These are phyloP conservation scores for Phyllosticta citrichinensis DNA, from an alignment of 2,329 filamentous ascomycete species.

Conservation along the genomic window DNA sequence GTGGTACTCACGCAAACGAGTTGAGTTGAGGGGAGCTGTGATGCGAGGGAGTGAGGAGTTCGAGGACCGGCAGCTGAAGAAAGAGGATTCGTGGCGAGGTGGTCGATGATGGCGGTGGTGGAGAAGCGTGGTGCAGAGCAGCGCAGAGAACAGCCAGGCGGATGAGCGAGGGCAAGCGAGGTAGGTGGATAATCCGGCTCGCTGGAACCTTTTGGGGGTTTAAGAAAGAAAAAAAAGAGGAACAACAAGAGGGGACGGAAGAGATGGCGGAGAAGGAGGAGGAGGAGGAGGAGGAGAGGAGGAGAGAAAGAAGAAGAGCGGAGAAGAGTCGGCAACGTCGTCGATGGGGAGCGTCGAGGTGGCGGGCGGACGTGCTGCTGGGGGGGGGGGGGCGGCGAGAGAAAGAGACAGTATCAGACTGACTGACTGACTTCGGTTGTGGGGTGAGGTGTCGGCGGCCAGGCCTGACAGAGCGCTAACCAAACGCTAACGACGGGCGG, in stretches of 20 bases:
- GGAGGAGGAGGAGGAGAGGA: slow-evolving; percentile 21
- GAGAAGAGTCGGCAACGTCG: slow-evolving; percentile 16
- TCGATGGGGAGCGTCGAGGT: no score
- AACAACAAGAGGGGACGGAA: slow-evolving; percentile 13
- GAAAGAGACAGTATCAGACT: slow-evolving; percentile 11
- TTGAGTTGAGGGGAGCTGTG: background rate
- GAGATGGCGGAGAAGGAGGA: slow-evolving; percentile 25
- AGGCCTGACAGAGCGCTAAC: background rate
- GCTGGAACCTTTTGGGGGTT: background rate
- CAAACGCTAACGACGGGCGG: background rate
- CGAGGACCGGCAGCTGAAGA: background rate
- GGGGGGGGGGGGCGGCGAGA: slow-evolving; percentile 13
- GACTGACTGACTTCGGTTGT: slow-evolving; percentile 4
- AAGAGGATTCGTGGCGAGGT: background rate
- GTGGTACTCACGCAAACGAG: slow-evolving; percentile 8
- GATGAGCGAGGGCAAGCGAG: slow-evolving; percentile 1
- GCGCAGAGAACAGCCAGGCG: background rate
- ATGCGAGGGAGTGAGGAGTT: background rate
- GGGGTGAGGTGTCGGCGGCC: background rate
- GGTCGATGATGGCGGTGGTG: background rate
- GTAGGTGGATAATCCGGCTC: slow-evolving; percentile 8
- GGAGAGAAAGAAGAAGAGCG: slow-evolving; percentile 24
- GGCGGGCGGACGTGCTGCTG: slow-evolving; percentile 17
- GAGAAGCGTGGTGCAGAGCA: background rate
- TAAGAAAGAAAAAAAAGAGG: background rate